Percentiles rank a stretch among this genome's conserved stretches.
Conservation (phyloP, 345 rosid genomes). For the Salix brachista region DNA sequence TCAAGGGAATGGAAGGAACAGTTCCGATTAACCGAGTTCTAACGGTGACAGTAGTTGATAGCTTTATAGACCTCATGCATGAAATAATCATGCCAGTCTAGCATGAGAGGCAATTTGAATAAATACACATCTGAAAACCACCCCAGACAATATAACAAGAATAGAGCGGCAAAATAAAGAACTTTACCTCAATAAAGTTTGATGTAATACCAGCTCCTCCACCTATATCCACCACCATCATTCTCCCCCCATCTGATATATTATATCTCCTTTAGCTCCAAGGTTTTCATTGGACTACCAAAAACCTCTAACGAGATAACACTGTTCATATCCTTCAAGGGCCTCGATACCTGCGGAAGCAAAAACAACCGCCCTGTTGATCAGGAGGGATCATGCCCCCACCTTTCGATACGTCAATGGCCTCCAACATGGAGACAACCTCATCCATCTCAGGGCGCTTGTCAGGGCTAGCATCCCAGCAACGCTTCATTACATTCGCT, state of each 20-base stretch:
- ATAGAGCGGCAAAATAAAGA: constrained; percentile 17
- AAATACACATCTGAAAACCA: constrained; percentile 15
- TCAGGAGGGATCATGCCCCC: constrained; percentile 93
- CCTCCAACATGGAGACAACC: constrained; percentile 80
- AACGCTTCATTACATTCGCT: constrained; percentile 87
- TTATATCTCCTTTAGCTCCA: constrained; percentile 1
- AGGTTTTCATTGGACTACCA: constrained; percentile 9
- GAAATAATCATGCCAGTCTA: constrained; percentile 9
- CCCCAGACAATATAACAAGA: constrained; percentile 7
- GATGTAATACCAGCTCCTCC: constrained; percentile 14
- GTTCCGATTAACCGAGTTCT: background rate
- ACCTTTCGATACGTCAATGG: constrained; percentile 85
- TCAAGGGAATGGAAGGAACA: background rate
- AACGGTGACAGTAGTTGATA: background rate
- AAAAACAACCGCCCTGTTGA: constrained; percentile 79
- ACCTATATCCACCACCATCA: constrained; percentile 13
- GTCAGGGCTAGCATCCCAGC: constrained; percentile 97
- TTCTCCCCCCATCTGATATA: constrained; percentile 1
- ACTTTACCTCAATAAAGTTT: constrained; percentile 29
- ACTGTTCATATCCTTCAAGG: constrained; percentile 39
- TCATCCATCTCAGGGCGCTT: constrained; percentile 95
- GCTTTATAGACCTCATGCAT: constrained; percentile 10
- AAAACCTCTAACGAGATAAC: background rate
- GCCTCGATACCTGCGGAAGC: constrained; percentile 70
- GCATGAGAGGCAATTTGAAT: constrained; percentile 7